Percentiles rank a stretch among this genome's conserved stretches.
Conservation (phyloP, 495 filamentous ascomycete genomes). For the Acidiella bohemica region DNA sequence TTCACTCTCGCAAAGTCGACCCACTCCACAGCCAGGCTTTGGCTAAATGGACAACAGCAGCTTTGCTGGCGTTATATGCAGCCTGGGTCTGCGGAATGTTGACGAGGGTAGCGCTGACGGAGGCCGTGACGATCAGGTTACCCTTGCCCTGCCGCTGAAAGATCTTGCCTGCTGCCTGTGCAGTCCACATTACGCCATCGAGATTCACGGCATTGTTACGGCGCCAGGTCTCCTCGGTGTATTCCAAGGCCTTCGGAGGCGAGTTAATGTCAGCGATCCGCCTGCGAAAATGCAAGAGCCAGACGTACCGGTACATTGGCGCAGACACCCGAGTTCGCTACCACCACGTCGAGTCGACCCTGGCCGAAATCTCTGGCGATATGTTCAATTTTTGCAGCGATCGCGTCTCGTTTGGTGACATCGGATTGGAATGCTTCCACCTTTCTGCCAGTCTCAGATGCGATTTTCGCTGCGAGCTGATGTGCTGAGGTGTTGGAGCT, state of each 20-base stretch:
- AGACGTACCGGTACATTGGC: no score
- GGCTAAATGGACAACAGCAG: not conserved
- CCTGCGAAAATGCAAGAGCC: no score
- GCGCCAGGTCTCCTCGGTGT: constrained; percentile 2
- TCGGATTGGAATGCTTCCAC: constrained; percentile 7
- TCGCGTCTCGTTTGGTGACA: constrained; percentile 1
- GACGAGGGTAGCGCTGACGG: constrained; percentile 2
- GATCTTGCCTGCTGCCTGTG: constrained; percentile 10
- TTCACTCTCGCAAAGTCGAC: constrained; percentile 9
- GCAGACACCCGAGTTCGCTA: no score
- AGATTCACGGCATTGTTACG: constrained; percentile 2
- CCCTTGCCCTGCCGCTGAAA: constrained; percentile 4
- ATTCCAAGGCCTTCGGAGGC: not conserved
- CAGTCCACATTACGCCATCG: constrained; percentile 10
- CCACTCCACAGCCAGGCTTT: constrained; percentile 7
- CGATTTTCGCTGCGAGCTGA: not conserved
- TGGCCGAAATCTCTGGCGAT: constrained; percentile 10
- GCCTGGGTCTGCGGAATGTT: constrained; percentile 12
- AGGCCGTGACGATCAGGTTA: constrained; percentile 13
- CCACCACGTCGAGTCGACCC: no score
- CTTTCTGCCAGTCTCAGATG: not conserved
- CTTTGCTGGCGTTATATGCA: not conserved
- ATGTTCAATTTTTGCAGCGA: constrained; percentile 1
- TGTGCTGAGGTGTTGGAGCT: constrained; percentile 2
- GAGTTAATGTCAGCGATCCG: not conserved